A percentile compares a stretch with the other conserved stretches of the same genome.
Evolutionary conservation across 2,329 filamentous ascomycete genomes (phyloP).

Genomic region (Aspergillus puulaauensis): DNA sequence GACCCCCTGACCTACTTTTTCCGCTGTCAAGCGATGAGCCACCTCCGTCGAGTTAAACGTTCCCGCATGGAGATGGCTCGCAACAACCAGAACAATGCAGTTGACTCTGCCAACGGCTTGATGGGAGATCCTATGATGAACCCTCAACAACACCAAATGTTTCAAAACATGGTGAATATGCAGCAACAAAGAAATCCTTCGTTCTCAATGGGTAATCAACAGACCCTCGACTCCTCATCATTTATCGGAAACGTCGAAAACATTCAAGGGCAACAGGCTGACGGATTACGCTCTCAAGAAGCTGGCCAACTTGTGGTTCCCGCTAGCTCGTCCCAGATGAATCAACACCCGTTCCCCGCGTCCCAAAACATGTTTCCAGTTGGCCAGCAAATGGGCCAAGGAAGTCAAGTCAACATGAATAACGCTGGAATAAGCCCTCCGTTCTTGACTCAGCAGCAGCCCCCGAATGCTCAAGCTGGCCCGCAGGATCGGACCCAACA

Average conservation of each 20-base stretch:
- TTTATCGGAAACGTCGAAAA: conserved; percentile 53
- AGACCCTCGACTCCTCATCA: conserved; percentile 34
- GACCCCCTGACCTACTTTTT: conserved; percentile 54
- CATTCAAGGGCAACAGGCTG: conserved; percentile 60
- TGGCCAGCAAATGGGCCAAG: conserved; percentile 42
- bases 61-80: conserved; percentile 33
- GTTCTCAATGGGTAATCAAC: conserved; percentile 34
- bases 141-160: conserved; percentile 40
- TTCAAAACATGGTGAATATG: conserved; percentile 42
- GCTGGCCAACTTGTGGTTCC: conserved; percentile 64
- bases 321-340: conserved; percentile 58
- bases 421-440: conserved; percentile 40
- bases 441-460: conserved; percentile 43
- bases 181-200: conserved; percentile 31
- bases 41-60: conserved; percentile 39
- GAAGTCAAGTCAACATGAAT: conserved; percentile 36
- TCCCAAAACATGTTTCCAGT: conserved; percentile 43
- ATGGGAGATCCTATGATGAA: conserved; percentile 41
- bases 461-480: conserved; percentile 43
- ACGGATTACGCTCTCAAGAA: conserved; percentile 61
- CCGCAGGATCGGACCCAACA: conserved; percentile 45
- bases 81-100: conserved; percentile 24
- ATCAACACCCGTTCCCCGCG: conserved; percentile 40
- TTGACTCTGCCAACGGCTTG: conserved; percentile 32
- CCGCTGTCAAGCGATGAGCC: conserved; percentile 48